Base-by-base conservation (phyloP, 83 land plant genomes). In the Thuja plicata region DNA sequence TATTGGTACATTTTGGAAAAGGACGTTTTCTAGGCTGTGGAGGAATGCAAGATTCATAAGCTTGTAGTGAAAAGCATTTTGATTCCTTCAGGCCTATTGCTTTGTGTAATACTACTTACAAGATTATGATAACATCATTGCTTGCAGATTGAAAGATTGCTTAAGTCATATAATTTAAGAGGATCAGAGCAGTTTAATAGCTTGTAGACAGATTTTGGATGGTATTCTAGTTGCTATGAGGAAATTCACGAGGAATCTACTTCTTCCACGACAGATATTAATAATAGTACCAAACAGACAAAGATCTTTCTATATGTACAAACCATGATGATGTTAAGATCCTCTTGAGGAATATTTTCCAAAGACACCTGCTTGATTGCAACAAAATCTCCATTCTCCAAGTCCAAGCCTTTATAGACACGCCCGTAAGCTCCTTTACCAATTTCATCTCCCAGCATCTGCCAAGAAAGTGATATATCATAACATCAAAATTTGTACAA, bases 351-450 rank as follows among this genome's bases (percentile, higher is more conserved):
- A 84, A 98, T 98, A 89, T 98, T 98, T 91, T 98, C 99, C 94
- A 98, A 90, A 5, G 99, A 98, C 50, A 98, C 99, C 90, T 98
- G 99, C 91, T 98, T 98, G 88, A 98, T 96, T 74, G 99, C 99
- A 89, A 98, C 99, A 89, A 96, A 97, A 90, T 97, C 98, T 62
- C 99, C 99, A 96, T 98, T 98, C 88, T 98, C 98, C 95, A 96
- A 92, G 91, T 98, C 99, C 95, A 98, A 86, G 35, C 99, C 99
- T 87, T 97, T 97, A 90, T 97, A 98, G 45, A 98, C 99, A 55
- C 98, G 93, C 45, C 99, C 99, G 93, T 98, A 97, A 37, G 99
- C 99, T 34, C 99, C 99, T 89, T 98, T 98, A 41, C 99, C 99
- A 73, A 98, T 98, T 90, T 98, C 99, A 95, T 98, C 99, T 48